These are phyloP conservation scores for Boechera divaricarpa DNA, from an alignment of 345 rosid genomes.

Conservation along the genomic window DNA sequence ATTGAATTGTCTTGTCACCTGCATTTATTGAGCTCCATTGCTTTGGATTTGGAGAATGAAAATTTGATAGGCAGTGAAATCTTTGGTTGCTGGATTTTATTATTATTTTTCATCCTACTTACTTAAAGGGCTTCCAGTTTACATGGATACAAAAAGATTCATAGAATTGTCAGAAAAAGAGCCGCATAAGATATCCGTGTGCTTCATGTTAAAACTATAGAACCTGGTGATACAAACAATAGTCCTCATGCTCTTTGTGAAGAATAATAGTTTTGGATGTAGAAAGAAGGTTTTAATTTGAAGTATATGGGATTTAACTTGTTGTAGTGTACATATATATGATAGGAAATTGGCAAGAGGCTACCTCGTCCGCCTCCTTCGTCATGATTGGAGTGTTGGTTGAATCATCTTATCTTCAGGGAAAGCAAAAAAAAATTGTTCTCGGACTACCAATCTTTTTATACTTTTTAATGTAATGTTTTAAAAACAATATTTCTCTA, in stretches of 20 bases:
- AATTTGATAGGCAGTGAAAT: constrained; percentile 17
- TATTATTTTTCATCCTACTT: background rate
- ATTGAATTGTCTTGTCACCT: background rate
- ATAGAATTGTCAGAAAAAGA: background rate
- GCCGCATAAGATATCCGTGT: background rate
- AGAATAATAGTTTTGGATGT: background rate
- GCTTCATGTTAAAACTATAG: too few species aligned
- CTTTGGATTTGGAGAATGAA: constrained; percentile 8
- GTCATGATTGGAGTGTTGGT: constrained; percentile 50
- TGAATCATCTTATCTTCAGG: constrained; percentile 32
- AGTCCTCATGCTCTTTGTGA: too few species aligned
- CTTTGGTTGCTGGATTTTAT: background rate
- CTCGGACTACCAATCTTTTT: background rate
- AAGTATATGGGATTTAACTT: constrained; percentile 31
- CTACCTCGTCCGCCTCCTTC: constrained; percentile 73
- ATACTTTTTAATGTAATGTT: constrained; percentile 31
- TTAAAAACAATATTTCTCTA: background rate
- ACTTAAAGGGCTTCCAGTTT: background rate
- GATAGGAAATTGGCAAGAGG: constrained; percentile 93
- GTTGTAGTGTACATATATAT: constrained; percentile 23
- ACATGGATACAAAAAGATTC: background rate
- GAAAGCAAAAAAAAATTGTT: constrained; percentile 12
- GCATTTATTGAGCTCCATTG: background rate
- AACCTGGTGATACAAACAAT: too few species aligned
- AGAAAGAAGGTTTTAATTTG: background rate